phyloP scores from a whole-genome alignment of 1,139 yeast genomes.

The Saccharomyces hybrid region DNA sequence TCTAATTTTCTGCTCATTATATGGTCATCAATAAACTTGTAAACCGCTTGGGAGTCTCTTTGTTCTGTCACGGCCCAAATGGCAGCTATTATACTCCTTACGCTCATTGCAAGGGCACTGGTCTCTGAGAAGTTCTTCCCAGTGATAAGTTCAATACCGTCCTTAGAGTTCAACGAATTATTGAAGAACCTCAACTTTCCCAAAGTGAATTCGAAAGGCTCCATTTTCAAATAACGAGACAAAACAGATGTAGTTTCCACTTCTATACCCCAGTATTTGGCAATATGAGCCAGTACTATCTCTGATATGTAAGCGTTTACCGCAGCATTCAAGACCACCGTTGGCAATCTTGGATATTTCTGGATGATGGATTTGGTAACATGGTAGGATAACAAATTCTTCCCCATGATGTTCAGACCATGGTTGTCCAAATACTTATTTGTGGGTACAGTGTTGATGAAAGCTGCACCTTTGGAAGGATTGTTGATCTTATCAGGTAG shows the following conservation, averaged over 20 bases:
- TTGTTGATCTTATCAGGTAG: conserved; percentile 18
- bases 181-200: conserved; percentile 55
- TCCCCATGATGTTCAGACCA: conserved; percentile 78
- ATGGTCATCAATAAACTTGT: conserved; percentile 61
- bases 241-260: conserved; percentile 57
- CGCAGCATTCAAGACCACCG: conserved; percentile 65
- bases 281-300: conserved; percentile 55
- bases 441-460: conserved; percentile 29
- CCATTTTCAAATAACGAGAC: conserved; percentile 62
- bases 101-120: conserved; percentile 46
- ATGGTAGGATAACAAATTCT: conserved; percentile 66
- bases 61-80: conserved; percentile 45
- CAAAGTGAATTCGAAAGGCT: conserved; percentile 52
- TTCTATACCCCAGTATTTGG: conserved; percentile 83
- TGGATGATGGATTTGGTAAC: conserved; percentile 65
- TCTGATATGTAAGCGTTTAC: conserved; percentile 67
- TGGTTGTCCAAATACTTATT: conserved; percentile 58
- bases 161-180: conserved; percentile 23
- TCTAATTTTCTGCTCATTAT: conserved; percentile 74
- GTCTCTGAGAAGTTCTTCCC: conserved; percentile 21
- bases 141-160: conserved; percentile 27
- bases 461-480: conserved; percentile 14
- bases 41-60: conserved; percentile 36
- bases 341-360: conserved; percentile 84
- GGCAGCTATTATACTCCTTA: conserved; percentile 67